Base-by-base conservation (phyloP, 2,329 filamentous ascomycete species). In the Exophiala lecanii-corni region DNA sequence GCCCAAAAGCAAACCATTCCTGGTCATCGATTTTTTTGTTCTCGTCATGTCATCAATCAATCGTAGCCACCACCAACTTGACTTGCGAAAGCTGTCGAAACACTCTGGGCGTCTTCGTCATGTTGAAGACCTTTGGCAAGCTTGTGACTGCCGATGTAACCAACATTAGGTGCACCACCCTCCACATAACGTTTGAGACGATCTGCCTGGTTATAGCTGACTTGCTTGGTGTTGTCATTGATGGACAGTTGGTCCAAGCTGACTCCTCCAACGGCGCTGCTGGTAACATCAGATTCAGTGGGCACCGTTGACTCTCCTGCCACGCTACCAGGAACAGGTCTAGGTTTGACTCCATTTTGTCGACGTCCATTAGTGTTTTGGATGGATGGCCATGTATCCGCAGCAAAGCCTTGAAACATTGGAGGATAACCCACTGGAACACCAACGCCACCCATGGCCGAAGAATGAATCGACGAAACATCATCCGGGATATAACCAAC, bases 401-500 rank as follows among this genome's bases (percentile, higher is more conserved):
- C 74, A 23, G 85, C 82, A 68, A 98, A 97, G 63, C 84, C 86
- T 43, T 88, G 89, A 67, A 98, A 98, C 84, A 96, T 94, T 13
- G 86, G 85, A 12, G 92, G 92, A 62, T 91, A 97, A 17, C 88
- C 86, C 36, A 83, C 82, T 40, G 82, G 75, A 20, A 94, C 74
- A n/a, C 83, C 84, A 25, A 86, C 85, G 26, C 89, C 89, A 41
- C 89, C 89, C 39, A 97, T 79, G 1, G 89, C 83, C 33, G 89
- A 95, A 36, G 89, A 89, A 65, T 97, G 91, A 34, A 98, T 85
- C 2, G 89, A 96, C 6, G 91, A 97, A 30, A 95, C 89, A 63
- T 98, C 92, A 58, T 98, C 92, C 2, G 91, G 88, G 48, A 98
- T 95, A 63, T 94, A 97, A 12, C 91, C 92, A 57, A 96, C 76